phyloP scores from a whole-genome alignment of 2,329 filamentous ascomycete genomes.

The Fusarium compactum region DNA sequence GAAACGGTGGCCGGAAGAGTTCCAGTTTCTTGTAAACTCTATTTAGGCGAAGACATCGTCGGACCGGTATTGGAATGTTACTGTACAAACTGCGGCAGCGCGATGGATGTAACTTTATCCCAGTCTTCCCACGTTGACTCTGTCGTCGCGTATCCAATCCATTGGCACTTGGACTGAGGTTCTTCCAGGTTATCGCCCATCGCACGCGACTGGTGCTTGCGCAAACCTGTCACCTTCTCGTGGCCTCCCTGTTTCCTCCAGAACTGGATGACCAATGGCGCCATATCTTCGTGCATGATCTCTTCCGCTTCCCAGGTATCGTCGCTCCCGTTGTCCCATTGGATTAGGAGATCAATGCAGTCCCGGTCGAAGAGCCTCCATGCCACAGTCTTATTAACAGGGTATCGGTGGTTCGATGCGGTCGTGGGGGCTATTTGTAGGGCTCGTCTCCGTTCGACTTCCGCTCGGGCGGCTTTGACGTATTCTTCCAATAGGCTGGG shows the following conservation, averaged over 20 bases:
- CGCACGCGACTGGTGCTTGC: background rate
- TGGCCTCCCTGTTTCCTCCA: conserved; percentile 2
- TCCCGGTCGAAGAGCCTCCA: conserved; percentile 1
- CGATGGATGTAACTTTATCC: background rate
- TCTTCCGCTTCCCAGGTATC: conserved; percentile 1
- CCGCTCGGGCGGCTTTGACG: background rate
- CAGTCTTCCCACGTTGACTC: background rate
- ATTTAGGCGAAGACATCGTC: background rate
- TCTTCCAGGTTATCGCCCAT: background rate
- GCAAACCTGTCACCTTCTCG: background rate
- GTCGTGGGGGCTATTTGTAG: background rate
- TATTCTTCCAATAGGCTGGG: background rate
- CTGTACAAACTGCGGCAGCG: background rate
- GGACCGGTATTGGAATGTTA: background rate
- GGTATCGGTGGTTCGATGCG: background rate
- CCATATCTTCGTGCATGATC: background rate
- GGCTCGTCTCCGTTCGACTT: background rate
- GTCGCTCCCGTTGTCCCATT: background rate
- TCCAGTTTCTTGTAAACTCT: background rate
- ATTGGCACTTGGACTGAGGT: background rate
- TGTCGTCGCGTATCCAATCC: background rate
- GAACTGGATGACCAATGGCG: background rate
- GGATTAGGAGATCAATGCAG: background rate
- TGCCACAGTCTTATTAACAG: background rate
- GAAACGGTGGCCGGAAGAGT: background rate